Evolutionary conservation across 2,329 filamentous ascomycete species (phyloP).

Genomic region (Ophiostoma ulmi): DNA sequence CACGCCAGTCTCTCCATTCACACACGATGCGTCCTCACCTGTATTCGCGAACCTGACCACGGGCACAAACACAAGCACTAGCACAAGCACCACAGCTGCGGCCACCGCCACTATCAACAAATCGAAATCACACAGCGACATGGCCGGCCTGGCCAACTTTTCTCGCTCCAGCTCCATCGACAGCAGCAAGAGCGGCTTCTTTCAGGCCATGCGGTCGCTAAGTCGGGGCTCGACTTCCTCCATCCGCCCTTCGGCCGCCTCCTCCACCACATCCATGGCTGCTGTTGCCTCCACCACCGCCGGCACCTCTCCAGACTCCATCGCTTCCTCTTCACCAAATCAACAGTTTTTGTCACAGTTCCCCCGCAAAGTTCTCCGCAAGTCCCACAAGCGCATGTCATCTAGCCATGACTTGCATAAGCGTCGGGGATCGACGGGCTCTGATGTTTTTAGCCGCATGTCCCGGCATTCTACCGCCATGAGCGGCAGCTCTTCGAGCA

Average conservation of each 20-base stretch:
- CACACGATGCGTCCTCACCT: not conserved
- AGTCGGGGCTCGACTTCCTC: conserved; percentile 29
- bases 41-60: not conserved
- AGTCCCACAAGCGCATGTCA: conserved; percentile 26
- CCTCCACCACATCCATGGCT: conserved; percentile 19
- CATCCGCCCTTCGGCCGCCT: conserved; percentile 18
- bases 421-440: conserved; percentile 33
- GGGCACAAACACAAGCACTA: not conserved
- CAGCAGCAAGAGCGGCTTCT: conserved; percentile 29
- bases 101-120: conserved; percentile 18
- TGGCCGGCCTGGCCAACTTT: conserved; percentile 22
- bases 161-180: conserved; percentile 30
- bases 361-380: conserved; percentile 27
- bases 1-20: conserved; percentile 9
- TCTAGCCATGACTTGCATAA: conserved; percentile 25
- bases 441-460: conserved; percentile 31
- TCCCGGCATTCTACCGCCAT: conserved; percentile 31
- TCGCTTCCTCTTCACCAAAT: conserved; percentile 19
- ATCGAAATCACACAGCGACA: conserved; percentile 26
- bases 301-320: conserved; percentile 21
- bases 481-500: conserved; percentile 31
- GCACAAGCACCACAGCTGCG: not conserved
- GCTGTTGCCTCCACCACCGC: not conserved
- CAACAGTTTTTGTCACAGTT: conserved; percentile 22
- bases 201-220: conserved; percentile 30